phyloP scores from a whole-genome alignment of 75 land plant species.

The Chamaecyparis obtusa region DNA sequence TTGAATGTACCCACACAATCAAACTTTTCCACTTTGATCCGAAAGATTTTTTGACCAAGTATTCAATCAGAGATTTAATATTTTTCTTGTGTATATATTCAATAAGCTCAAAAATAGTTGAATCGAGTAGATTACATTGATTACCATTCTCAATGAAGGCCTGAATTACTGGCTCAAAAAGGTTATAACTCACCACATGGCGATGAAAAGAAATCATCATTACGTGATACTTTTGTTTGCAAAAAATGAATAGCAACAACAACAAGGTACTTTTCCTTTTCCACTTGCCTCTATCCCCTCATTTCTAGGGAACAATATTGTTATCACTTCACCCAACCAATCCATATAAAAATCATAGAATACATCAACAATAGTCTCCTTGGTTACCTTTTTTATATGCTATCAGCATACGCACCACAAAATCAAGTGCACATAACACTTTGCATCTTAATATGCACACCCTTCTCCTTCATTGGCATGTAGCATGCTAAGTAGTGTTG shows the following conservation, averaged over 20 bases:
- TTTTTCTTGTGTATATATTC: conserved; percentile 84
- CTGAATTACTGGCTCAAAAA: conserved; percentile 76
- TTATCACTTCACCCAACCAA: conserved; percentile 70
- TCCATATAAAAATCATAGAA: no score
- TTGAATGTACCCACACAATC: conserved; percentile 64
- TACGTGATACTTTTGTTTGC: conserved; percentile 73
- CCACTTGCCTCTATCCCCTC: conserved; percentile 13
- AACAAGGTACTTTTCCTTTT: conserved; percentile 67
- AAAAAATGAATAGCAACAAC: conserved; percentile 91
- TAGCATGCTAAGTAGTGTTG: no score
- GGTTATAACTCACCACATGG: conserved; percentile 71
- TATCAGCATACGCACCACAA: no score
- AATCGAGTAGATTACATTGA: conserved; percentile 89
- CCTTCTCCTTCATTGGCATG: no score
- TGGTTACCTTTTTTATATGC: no score
- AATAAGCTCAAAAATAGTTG: conserved; percentile 84
- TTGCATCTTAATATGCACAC: no score
- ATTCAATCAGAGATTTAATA: conserved; percentile 54
- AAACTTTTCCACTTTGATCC: conserved; percentile 56
- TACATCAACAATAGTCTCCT: conserved; percentile 68
- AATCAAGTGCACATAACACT: no score
- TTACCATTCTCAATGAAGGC: conserved; percentile 83
- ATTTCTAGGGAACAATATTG: conserved; percentile 51
- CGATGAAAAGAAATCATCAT: conserved; percentile 64
- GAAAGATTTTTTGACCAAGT: conserved; percentile 71